A percentile compares a stretch with the other conserved stretches of the same genome.
Conservation (phyloP, 2,329 filamentous ascomycete species). For the Neofusicoccum sp. region DNA sequence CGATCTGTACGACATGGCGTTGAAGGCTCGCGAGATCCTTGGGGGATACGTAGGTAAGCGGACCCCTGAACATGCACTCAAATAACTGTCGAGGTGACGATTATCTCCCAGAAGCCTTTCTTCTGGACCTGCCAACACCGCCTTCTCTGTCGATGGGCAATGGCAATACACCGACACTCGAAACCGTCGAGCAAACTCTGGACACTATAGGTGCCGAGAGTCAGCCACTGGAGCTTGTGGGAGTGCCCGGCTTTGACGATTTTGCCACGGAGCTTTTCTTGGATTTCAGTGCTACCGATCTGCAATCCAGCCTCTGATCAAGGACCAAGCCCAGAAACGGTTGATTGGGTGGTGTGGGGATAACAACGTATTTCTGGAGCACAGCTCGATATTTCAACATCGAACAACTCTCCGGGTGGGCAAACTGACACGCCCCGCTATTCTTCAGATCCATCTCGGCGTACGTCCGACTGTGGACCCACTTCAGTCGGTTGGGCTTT, state of each 20-base stretch:
- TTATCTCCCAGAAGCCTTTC: not conserved
- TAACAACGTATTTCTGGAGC: not conserved
- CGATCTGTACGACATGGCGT: not conserved
- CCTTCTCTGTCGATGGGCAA: not conserved
- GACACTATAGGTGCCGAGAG: not conserved
- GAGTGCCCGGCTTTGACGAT: not conserved
- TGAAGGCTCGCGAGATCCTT: not conserved
- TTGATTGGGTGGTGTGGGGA: not conserved
- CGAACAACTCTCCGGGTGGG: not conserved
- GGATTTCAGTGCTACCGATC: not conserved
- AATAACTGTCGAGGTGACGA: not conserved
- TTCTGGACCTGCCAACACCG: not conserved
- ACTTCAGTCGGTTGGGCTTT: not conserved
- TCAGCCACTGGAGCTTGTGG: not conserved
- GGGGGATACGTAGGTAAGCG: not conserved
- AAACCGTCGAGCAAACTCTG: not conserved
- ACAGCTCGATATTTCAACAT: not conserved
- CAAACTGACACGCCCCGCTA: not conserved
- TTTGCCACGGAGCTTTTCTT: not conserved
- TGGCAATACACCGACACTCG: not conserved
- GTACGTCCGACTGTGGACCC: not conserved
- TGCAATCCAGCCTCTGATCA: not conserved
- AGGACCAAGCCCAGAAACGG: not conserved
- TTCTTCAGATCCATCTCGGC: not conserved
- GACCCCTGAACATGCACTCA: not conserved